Evolutionary conservation across 495 filamentous ascomycete species (phyloP).

Genomic region (Trichoderma gamsii): DNA sequence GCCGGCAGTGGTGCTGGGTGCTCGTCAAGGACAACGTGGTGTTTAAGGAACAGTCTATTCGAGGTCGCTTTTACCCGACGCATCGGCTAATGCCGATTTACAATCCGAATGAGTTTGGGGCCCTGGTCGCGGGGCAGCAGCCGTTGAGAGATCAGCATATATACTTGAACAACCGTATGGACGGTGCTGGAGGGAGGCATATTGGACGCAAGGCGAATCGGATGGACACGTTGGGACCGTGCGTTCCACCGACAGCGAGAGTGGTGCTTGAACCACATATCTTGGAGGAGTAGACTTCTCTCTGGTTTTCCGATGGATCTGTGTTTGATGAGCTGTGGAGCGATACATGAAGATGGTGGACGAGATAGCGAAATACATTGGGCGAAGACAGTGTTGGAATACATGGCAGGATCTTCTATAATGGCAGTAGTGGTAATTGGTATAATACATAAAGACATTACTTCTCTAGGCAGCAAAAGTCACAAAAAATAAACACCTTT

Average conservation of each 20-base stretch:
- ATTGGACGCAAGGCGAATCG: slow-evolving; percentile 15
- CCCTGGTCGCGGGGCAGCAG: background rate
- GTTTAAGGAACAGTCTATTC: slow-evolving; percentile 13
- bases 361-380: too few species aligned
- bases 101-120: slow-evolving; percentile 1
- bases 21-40: slow-evolving; percentile 13
- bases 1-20: slow-evolving; percentile 9
- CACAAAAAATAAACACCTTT: too few species aligned
- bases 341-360: too few species aligned
- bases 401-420: too few species aligned
- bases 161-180: slow-evolving; percentile 18
- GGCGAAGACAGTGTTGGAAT: too few species aligned
- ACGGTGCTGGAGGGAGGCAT: slow-evolving; percentile 9
- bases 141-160: background rate
- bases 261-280: slow-evolving; percentile 13
- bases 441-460: too few species aligned
- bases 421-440: too few species aligned
- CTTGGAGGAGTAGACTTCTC: background rate
- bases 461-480: too few species aligned
- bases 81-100: slow-evolving; percentile 17
- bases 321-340: background rate
- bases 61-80: slow-evolving; percentile 17
- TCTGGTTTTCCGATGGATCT: too few species aligned
- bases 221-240: slow-evolving; percentile 15
- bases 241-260: slow-evolving; percentile 3